Base-by-base conservation (phyloP, 306 rosid genomes). In the Biancaea sappan region DNA sequence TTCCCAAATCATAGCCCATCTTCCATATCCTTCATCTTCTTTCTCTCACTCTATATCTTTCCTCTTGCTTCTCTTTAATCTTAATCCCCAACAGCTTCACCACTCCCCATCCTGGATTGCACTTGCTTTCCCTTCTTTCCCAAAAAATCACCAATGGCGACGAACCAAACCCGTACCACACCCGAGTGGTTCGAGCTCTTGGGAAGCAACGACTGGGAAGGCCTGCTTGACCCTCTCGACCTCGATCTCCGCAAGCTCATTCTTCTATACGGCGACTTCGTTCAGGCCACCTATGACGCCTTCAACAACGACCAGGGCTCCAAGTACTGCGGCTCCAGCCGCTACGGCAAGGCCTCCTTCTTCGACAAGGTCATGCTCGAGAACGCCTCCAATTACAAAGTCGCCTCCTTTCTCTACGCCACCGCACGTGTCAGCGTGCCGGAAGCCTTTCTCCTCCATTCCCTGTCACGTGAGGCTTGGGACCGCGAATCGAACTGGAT, bases 401-500 rank as follows among this genome's bases (percentile, higher is more conserved):
- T 89, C 58, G 38, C 25, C 6, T 70, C 85, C 29, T 91, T 87
- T 68, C 90, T 91, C 79, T 87, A 89, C 72, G 97, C 83, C 82
- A 87, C 97, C 6, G 92, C 97, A 0, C 80, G 76, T 1, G 77
- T 91, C 66, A 60, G 87, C 62, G 71, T 82, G 28, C 89, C 90
- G 1, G 83, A 87, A 31, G 91, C 87, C 18, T 65, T 90, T 28
- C 35, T 87, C 22, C 80, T 90, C 38, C 90, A 71, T 62, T 86
- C 96, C 6, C 32, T 54, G n/a, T 88, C 96, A 1, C 85, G 88
- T 18, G 94, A 87, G 52, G 60, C 88, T 0, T 86, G 97, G 89
- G 94, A 91, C 79, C 90, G 88, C 37, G 92, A 88, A 58, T 83
- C 92, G 24, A 89, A 91, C 64, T 91, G 92, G 94, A 87, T 91